Evolutionary conservation across 208 protist genomes (phyloP), one percentile per base, ranked within the genome.

Genomic region (Crithidia sp.): DNA sequence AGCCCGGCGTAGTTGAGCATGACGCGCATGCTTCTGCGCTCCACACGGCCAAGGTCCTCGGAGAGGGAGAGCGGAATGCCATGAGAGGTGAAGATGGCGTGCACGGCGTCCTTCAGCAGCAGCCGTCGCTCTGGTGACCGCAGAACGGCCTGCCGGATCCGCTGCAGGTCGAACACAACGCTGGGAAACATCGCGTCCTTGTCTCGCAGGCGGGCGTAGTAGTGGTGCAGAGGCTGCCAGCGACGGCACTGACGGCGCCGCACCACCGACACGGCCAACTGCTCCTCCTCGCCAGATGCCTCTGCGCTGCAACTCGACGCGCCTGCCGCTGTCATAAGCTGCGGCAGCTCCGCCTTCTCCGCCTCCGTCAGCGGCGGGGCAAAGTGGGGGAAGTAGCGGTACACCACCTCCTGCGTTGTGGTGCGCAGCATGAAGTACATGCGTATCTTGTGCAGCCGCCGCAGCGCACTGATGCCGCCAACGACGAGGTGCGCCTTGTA

Each of bases 21-120:
- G 0, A 68, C 67, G 14, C 77, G 77, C 39, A 81, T 41, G 10
- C 74, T 76, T 63, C 80, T 65, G 6, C 68, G 71, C 55, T 76
- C 60, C 13, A 13, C 9, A 36, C 49, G 39, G 19, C n/a, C 39
- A n/a, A 83, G 64, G 47, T 71, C 67, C 49, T 67, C 77, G 53
- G 67, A 76, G 12, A 43, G 53, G 28, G n/a, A 56, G 50, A 54
- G 47, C 41, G n/a, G 17, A 40, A 87, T 56, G 17, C 69, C 67
- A 71, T 94, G 87, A 2, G 86, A 81, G 4, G 68, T 63, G 43
- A 93, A 75, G 10, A 94, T 71, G 28, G 87, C 84, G 58, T 93
- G 85, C 17, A 93, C 57, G 7, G 89, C 89, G 69, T 96, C 91
- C 58, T 83, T 73, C 47, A 86, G 70, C 5, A 96, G 77, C 44